These are phyloP conservation scores for Diplotaxis tenuifolia DNA, from an alignment of 345 rosid genomes.

Conservation along the genomic window DNA sequence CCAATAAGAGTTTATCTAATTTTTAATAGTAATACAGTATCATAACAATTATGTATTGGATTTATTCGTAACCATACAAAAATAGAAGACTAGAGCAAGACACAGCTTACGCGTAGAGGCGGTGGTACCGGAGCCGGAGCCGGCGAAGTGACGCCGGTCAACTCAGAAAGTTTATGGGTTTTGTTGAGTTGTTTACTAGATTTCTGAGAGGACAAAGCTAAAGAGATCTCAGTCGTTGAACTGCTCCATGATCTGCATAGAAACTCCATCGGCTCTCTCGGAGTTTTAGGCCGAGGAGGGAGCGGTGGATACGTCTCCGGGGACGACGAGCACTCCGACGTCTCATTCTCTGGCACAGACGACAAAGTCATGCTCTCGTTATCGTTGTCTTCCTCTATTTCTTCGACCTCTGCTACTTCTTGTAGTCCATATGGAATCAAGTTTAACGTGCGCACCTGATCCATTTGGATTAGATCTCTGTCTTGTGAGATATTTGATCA, in stretches of 20 bases:
- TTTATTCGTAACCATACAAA: neutral
- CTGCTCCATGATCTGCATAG: conserved; percentile 90
- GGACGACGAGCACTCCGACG: conserved; percentile 23
- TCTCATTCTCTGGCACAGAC: conserved; percentile 9
- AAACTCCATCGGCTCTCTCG: conserved; percentile 92
- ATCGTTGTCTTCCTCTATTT: conserved; percentile 23
- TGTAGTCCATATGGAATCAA: conserved; percentile 23
- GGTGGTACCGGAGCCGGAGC: conserved; percentile 3
- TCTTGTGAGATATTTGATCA: conserved; percentile 1
- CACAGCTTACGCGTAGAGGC: conserved; percentile 23
- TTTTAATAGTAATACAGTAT: neutral
- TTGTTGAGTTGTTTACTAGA: conserved; percentile 20
- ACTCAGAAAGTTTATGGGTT: conserved; percentile 4
- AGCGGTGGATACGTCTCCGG: conserved; percentile 30
- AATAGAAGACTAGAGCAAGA: neutral
- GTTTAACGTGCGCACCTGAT: conserved; percentile 21
- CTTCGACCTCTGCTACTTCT: conserved; percentile 34
- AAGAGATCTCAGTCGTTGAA: conserved; percentile 83
- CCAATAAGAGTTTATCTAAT: neutral
- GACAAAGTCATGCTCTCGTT: conserved; percentile 20
- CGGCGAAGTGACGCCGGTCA: neutral
- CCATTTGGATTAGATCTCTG: conserved; percentile 20
- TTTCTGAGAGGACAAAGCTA: conserved; percentile 57
- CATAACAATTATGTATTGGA: neutral
- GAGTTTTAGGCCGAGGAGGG: conserved; percentile 61